Evolutionary conservation across 2,329 filamentous ascomycete genomes (phyloP).

Genomic region (Botryosphaeria dothidea): DNA sequence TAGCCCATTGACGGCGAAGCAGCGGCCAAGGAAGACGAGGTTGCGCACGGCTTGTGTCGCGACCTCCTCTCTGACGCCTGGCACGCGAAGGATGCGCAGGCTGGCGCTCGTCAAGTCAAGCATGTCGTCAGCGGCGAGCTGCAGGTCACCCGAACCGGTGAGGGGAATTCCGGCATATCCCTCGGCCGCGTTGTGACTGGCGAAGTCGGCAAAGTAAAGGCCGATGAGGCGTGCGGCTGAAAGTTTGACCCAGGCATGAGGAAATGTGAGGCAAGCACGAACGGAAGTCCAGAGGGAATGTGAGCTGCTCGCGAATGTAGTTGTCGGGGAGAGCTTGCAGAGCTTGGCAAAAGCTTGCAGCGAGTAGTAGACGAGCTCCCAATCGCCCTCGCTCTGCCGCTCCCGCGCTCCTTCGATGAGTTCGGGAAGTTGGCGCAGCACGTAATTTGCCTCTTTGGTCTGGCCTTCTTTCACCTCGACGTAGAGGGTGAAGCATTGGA

Average conservation of each 20-base stretch:
- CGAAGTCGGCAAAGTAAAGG: slow-evolving; percentile 78
- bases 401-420: slow-evolving; percentile 53
- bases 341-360: slow-evolving; percentile 70
- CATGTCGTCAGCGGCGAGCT: slow-evolving; percentile 66
- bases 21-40: slow-evolving; percentile 76
- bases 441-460: slow-evolving; percentile 66
- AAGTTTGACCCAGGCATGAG: slow-evolving; percentile 73
- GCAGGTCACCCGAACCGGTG: slow-evolving; percentile 69
- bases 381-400: slow-evolving; percentile 59
- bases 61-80: slow-evolving; percentile 70
- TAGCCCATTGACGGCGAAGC: slow-evolving; percentile 59
- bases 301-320: slow-evolving; percentile 61
- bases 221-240: slow-evolving; percentile 73
- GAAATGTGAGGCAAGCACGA: slow-evolving; percentile 68
- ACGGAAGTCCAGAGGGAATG: slow-evolving; percentile 71
- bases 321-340: slow-evolving; percentile 64
- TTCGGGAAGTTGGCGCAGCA: slow-evolving; percentile 54
- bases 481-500: slow-evolving; percentile 82
- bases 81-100: slow-evolving; percentile 61
- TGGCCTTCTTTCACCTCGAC: slow-evolving; percentile 67
- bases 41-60: slow-evolving; percentile 78
- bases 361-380: slow-evolving; percentile 73
- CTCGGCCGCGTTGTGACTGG: slow-evolving; percentile 58
- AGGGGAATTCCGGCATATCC: slow-evolving; percentile 62
- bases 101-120: slow-evolving; percentile 58